Evolutionary conservation across 2,329 filamentous ascomycete genomes (phyloP).

Genomic region (Trichothecium sympodiale): DNA sequence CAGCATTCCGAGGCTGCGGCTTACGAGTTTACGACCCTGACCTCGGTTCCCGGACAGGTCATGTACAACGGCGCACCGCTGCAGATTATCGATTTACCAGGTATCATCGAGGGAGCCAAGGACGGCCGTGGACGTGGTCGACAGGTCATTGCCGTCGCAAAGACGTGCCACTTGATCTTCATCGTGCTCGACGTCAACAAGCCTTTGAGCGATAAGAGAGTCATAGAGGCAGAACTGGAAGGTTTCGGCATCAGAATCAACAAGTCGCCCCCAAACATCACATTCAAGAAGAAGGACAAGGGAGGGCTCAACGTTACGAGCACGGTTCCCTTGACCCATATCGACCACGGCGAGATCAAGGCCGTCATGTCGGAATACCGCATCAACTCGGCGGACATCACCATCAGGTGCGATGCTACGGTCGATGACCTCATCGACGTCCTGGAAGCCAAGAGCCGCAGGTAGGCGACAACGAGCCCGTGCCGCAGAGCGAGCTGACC

Average conservation of each 20-base stretch:
- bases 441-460: constrained; percentile 80
- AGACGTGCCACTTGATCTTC: constrained; percentile 97
- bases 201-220: constrained; percentile 87
- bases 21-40: constrained; percentile 98
- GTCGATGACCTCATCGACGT: constrained; percentile 95
- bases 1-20: constrained; percentile 96
- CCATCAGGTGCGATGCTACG: constrained; percentile 94
- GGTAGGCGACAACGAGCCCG: constrained; percentile 12
- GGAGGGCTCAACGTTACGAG: constrained; percentile 93
- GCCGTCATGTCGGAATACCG: constrained; percentile 96
- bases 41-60: constrained; percentile 92
- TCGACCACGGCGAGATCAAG: constrained; percentile 92
- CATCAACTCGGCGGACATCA: constrained; percentile 93
- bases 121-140: constrained; percentile 95
- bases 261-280: constrained; percentile 92
- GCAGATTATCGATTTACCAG: constrained; percentile 95
- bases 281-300: constrained; percentile 99
- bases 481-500: background rate
- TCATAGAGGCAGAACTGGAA: constrained; percentile 92
- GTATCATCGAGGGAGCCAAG: constrained; percentile 98
- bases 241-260: constrained; percentile 97
- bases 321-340: constrained; percentile 83
- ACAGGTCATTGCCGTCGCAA: constrained; percentile 97
- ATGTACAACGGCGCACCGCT: constrained; percentile 94
- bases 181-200: constrained; percentile 99